phyloP scores from a whole-genome alignment of 345 rosid genomes.

The Citrus glauca region DNA sequence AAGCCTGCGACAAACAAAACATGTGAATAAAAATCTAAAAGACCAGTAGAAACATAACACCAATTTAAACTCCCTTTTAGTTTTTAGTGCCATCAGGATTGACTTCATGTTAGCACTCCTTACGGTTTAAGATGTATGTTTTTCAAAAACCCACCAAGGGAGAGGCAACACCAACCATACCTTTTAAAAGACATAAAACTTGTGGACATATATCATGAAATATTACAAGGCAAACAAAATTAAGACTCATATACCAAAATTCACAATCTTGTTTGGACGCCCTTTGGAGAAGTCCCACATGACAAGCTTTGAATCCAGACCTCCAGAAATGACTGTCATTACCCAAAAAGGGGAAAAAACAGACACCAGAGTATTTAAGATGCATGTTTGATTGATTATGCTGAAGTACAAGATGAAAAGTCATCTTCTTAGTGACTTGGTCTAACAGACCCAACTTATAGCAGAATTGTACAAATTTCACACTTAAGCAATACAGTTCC shows the following conservation, averaged over 20 bases:
- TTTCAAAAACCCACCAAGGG: not conserved
- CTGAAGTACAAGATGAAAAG: not conserved
- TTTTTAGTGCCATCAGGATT: not conserved
- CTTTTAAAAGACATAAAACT: not conserved
- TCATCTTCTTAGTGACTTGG: not conserved
- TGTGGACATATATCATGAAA: not conserved
- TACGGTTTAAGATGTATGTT: not conserved
- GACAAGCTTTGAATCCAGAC: conserved; percentile 84
- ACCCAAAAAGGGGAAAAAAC: not conserved
- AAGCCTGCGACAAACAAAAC: conserved; percentile 37
- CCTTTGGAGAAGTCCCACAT: conserved; percentile 97
- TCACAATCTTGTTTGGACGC: conserved; percentile 56
- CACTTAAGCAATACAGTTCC: not conserved
- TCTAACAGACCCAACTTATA: not conserved
- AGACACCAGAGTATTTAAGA: not conserved
- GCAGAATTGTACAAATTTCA: not conserved
- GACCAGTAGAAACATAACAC: not conserved
- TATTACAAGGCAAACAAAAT: not conserved
- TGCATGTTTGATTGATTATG: conserved; percentile 2
- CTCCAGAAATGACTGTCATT: conserved; percentile 71
- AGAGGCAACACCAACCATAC: not conserved
- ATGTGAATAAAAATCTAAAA: not conserved
- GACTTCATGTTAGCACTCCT: not conserved
- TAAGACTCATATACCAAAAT: conserved; percentile 47
- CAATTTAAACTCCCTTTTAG: not conserved